Conservation (phyloP, 2,329 filamentous ascomycete species). For the Magnaporthiopsis incrustans region DNA sequence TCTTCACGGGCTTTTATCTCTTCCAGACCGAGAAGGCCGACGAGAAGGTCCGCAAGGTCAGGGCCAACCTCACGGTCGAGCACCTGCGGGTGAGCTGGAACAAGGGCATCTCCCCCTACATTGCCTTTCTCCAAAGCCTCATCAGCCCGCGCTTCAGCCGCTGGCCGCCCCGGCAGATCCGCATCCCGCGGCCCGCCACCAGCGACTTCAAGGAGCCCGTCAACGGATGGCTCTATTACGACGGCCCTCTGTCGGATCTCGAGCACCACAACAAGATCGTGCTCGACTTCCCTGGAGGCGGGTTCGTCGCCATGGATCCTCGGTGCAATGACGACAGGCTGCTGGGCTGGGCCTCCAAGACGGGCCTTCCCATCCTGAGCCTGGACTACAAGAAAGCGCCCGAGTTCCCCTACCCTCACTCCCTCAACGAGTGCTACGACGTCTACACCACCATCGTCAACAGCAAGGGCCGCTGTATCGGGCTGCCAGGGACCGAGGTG, state of each 20-base stretch:
- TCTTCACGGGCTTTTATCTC: slow-evolving; percentile 86
- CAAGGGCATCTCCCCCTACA: slow-evolving; percentile 82
- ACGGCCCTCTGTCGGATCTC: slow-evolving; percentile 67
- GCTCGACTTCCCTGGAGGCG: slow-evolving; percentile 85
- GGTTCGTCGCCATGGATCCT: slow-evolving; percentile 96
- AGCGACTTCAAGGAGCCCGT: slow-evolving; percentile 82
- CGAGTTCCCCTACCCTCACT: slow-evolving; percentile 78
- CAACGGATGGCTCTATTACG: slow-evolving; percentile 86
- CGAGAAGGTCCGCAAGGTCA: slow-evolving; percentile 89
- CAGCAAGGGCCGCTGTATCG: slow-evolving; percentile 67
- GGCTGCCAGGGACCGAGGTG: slow-evolving; percentile 55
- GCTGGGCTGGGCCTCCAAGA: slow-evolving; percentile 83
- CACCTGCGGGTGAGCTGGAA: slow-evolving; percentile 93
- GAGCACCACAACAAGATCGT: slow-evolving; percentile 55
- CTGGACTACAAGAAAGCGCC: slow-evolving; percentile 86
- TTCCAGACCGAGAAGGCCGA: slow-evolving; percentile 90
- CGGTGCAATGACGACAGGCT: slow-evolving; percentile 90
- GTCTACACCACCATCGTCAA: slow-evolving; percentile 69
- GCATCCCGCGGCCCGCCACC: slow-evolving; percentile 70
- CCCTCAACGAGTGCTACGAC: slow-evolving; percentile 80
- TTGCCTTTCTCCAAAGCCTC: slow-evolving; percentile 63
- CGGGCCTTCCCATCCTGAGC: slow-evolving; percentile 80
- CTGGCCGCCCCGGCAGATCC: slow-evolving; percentile 73
- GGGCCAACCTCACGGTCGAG: slow-evolving; percentile 79
- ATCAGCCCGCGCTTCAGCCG: slow-evolving; percentile 71